Evolutionary conservation across 305 asterid species (phyloP), one percentile per base, ranked within the genome.

Genomic region (Fraxinus sp.): DNA sequence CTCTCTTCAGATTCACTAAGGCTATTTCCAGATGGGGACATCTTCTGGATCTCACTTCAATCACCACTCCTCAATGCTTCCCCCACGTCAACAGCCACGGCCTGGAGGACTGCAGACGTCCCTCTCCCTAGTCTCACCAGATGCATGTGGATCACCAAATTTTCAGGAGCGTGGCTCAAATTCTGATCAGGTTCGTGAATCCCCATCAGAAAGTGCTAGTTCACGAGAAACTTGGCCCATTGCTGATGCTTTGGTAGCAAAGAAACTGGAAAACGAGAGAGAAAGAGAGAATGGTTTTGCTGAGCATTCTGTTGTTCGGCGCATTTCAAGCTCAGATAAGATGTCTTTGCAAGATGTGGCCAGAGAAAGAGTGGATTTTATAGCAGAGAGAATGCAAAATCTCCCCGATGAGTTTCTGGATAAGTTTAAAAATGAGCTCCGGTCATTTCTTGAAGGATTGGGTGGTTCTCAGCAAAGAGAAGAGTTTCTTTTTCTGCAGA

Each of bases 151-250:
- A 30, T 93, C 97, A 66, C 93, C 98, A 22, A 91, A 92, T 87
- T 88, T 86, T 84, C 97, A 89, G 46, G 98, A 95, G 76, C 93
- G 93, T 32, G 95, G 93, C 79, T 91, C 97, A 35, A 93, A 89
- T 84, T 91, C 95, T 22, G 98, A 92, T 78, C 97, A 90, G 82
- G 90, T 87, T 73, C 97, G 93, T 10, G 98, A 91, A 76, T 93
- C 98, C 79, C 98, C 98, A 26, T 83, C 98, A 4, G 98, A 95
- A 80, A 95, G 98, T 88, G 98, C 98, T 49, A 91, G 98, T 83
- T 95, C 98, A 5, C 90, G 95, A 33, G 98, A 93, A 82, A 95
- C 97, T 13, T 95, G 98, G 98, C 98, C 97, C 82, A 89, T 93
- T 26, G 84, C 92, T 80, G 98, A 95, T 74, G 94, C 91, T 59